Base-by-base conservation (phyloP, 148 eudicot species). In the Rhododendron griersonianum region DNA sequence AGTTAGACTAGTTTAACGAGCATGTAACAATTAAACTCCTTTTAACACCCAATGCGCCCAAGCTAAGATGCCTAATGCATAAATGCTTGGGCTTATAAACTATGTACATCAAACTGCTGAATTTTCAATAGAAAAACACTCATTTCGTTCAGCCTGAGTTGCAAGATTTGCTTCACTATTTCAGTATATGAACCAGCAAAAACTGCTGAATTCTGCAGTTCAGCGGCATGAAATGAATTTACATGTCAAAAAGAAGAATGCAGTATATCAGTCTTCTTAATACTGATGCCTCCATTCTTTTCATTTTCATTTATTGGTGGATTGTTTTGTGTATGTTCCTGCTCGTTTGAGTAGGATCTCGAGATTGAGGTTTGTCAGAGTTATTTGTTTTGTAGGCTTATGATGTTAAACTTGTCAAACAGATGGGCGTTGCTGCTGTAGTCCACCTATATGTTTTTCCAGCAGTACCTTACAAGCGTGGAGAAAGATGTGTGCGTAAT, bases 391-490 rank as follows among this genome's bases (percentile, higher is more conserved):
- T 61, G 45, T 69, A 37, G 80, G 61, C 35, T 86, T 81, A 53
- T 74, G 48, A 80, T n/a, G 30, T 53, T 50, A n/a, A 37, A 78
- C 76, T 85, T 73, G 83, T 85, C 63, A 84, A 85, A 84, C 94
- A 96, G 99, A 96, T 96, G 99, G 98, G 98, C 65, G 86, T 96
- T 86, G 98, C 99, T 89, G 98, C 99, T 78, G 94, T 96, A 61
- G 95, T 96, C 81, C 99, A 96, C 88, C 95, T 96, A 71, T 94
- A 94, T 91, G 96, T 93, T 77, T 96, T 96, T 88, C 99, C 99
- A 84, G 99, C 99, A 45, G 91, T 88, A 74, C 91, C 99, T 81
- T 96, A 96, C 90, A 94, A 95, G 88, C 98, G 94, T 84, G 99
- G 99, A 87, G 98, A 95, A 82, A 91, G 99, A 87, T 94, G 99